phyloP scores from a whole-genome alignment of 75 land plant species.

The Pinus albicaulis region DNA sequence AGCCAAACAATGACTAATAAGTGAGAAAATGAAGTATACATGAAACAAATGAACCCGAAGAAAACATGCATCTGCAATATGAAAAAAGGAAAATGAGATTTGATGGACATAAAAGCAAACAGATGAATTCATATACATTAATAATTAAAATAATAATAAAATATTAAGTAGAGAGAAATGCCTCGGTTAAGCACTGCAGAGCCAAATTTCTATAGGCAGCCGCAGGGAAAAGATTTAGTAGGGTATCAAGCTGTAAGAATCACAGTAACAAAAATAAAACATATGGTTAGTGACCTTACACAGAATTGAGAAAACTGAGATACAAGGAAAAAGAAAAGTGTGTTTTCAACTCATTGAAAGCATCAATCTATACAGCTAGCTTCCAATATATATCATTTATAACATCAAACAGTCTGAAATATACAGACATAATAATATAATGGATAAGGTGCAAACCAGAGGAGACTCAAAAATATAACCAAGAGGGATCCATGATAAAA shows the following conservation, averaged over 20 bases:
- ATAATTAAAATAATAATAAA: neutral
- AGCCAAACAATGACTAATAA: neutral
- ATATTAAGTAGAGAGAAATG: slow-evolving; percentile 9
- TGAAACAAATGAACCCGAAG: neutral
- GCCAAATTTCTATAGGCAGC: slow-evolving; percentile 82
- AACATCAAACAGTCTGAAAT: neutral
- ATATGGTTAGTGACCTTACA: slow-evolving; percentile 7
- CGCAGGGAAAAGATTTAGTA: slow-evolving; percentile 84
- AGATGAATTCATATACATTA: neutral
- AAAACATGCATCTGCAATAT: neutral
- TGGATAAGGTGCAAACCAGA: slow-evolving; percentile 55
- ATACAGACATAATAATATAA: slow-evolving; percentile 3
- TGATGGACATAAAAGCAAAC: neutral
- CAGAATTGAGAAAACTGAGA: neutral
- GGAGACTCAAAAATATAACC: slow-evolving; percentile 95
- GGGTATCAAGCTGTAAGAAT: slow-evolving; percentile 70
- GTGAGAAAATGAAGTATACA: neutral
- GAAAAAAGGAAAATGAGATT: neutral
- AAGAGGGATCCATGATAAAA: slow-evolving; percentile 95
- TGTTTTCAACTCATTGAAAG: neutral
- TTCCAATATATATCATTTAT: neutral
- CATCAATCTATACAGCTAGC: neutral
- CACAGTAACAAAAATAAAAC: slow-evolving; percentile 8
- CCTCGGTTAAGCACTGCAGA: slow-evolving; percentile 97
- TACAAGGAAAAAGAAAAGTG: neutral